Conservation (phyloP, 1,139 yeast genomes). For the Spencermartinsiella ligniputridi region DNA sequence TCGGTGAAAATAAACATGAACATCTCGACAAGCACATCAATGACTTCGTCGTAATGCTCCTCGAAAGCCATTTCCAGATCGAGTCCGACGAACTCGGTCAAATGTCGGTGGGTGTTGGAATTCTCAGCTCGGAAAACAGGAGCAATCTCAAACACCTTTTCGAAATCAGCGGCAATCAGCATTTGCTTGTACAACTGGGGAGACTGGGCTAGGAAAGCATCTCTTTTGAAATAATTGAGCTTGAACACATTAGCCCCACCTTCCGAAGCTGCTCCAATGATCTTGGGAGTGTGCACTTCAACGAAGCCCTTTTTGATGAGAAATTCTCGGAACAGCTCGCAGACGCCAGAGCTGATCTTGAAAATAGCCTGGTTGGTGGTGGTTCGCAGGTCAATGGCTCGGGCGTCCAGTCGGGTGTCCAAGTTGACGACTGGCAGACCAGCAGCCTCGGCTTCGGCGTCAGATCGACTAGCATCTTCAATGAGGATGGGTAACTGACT, state of each 20-base stretch:
- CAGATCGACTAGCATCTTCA: conserved; percentile 95
- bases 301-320: conserved; percentile 62
- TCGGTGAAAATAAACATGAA: conserved; percentile 84
- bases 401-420: conserved; percentile 90
- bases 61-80: conserved; percentile 98
- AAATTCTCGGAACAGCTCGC: conserved; percentile 85
- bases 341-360: conserved; percentile 87
- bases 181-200: conserved; percentile 98
- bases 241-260: conserved; percentile 98
- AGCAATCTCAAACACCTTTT: conserved; percentile 90
- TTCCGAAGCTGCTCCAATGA: conserved; percentile 93
- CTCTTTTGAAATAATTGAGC: conserved; percentile 84
- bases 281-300: conserved; percentile 94
- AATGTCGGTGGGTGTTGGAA: conserved; percentile 97
- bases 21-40: conserved; percentile 77
- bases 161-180: conserved; percentile 96
- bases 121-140: conserved; percentile 99
- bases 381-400: conserved; percentile 95
- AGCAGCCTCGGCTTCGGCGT: conserved; percentile 87
- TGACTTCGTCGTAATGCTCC: conserved; percentile 94
- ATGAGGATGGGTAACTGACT: conserved; percentile 87
- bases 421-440: conserved; percentile 91
- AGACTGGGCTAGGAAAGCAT: conserved; percentile 93
- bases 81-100: conserved; percentile 97
- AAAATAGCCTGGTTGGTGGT: conserved; percentile 96